These are phyloP conservation scores for Theobroma cacao DNA, from an alignment of 345 rosid genomes.

Conservation along the genomic window DNA sequence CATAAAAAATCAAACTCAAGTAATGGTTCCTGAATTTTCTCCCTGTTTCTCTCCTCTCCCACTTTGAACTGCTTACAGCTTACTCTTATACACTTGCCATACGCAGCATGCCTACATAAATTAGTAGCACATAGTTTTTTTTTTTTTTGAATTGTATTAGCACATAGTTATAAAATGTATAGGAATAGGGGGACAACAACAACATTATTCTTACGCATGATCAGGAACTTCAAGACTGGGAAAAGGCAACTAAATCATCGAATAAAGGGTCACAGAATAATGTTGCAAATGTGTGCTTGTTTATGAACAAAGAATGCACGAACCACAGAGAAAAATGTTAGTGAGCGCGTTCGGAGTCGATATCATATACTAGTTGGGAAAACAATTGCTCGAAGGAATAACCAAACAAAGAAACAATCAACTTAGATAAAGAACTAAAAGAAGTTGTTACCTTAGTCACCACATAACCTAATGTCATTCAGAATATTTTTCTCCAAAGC, in stretches of 20 bases:
- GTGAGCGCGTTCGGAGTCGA: neutral
- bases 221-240: neutral
- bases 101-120: neutral
- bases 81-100: neutral
- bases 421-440: neutral
- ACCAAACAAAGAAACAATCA: neutral
- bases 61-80: neutral
- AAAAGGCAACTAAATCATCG: neutral
- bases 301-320: neutral
- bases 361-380: neutral
- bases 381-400: neutral
- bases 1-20: neutral
- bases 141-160: too few relatives aligned
- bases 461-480: constrained; percentile 83
- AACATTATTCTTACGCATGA: neutral
- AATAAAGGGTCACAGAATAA: neutral
- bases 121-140: neutral
- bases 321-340: neutral
- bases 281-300: neutral
- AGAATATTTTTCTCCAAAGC: constrained; percentile 87
- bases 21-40: neutral
- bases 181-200: neutral
- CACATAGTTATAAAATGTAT: neutral
- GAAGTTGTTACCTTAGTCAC: constrained; percentile 60
- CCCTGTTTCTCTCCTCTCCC: neutral